Evolutionary conservation across 2,329 filamentous ascomycete genomes (phyloP).

Genomic region (Ilyonectria sp.): DNA sequence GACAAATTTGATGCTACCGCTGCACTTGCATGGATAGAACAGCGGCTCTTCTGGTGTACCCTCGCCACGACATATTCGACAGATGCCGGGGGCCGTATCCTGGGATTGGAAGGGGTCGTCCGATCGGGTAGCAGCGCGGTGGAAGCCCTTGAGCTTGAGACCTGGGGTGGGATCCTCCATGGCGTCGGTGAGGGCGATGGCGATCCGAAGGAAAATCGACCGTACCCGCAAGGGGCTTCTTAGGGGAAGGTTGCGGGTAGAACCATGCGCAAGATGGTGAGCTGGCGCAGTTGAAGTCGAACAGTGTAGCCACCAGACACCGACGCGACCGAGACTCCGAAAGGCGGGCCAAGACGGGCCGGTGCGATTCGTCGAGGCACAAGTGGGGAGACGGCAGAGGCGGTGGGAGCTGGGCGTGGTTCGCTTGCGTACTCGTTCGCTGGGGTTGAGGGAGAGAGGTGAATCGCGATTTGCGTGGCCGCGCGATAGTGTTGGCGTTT

Average conservation of each 20-base stretch:
- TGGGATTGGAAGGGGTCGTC: constrained; percentile 49
- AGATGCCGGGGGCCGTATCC: constrained; percentile 77
- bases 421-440: neutral
- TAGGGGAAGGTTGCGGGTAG: constrained; percentile 25
- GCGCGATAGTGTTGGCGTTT: constrained; percentile 1
- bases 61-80: constrained; percentile 96
- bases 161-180: constrained; percentile 48
- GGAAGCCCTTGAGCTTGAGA: constrained; percentile 44
- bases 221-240: constrained; percentile 51
- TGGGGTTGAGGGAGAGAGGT: neutral
- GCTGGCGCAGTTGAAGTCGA: constrained; percentile 28
- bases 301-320: constrained; percentile 12
- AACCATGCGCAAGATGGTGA: constrained; percentile 42
- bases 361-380: constrained; percentile 14
- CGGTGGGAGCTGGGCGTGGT: neutral
- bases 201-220: constrained; percentile 41
- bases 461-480: constrained; percentile 3
- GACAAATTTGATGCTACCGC: constrained; percentile 97
- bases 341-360: constrained; percentile 16
- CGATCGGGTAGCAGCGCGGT: constrained; percentile 43
- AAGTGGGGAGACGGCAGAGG: neutral
- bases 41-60: constrained; percentile 86
- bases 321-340: constrained; percentile 20
- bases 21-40: constrained; percentile 99
- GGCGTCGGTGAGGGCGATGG: constrained; percentile 28